Evolutionary conservation across 1,284 basidiomycete genomes (phyloP).

Genomic region (Cryptococcus sp.): DNA sequence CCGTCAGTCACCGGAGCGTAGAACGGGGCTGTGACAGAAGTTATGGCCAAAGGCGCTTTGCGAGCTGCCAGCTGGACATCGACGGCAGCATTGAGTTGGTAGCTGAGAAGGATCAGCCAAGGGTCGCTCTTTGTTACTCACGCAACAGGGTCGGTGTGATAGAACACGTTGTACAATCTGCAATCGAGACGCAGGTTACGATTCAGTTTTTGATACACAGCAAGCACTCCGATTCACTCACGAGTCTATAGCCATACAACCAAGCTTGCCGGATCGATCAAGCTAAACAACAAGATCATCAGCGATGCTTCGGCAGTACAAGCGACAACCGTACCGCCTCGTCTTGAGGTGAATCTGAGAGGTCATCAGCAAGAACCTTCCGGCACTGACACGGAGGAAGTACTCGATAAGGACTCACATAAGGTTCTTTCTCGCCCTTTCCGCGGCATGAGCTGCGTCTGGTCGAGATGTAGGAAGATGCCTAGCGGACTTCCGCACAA

Average conservation of each 20-base stretch:
- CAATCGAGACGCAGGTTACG: constrained; percentile 1
- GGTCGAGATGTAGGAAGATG: constrained; percentile 59
- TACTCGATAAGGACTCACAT: constrained; percentile 28
- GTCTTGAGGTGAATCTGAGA: constrained; percentile 53
- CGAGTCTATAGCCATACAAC: constrained; percentile 59
- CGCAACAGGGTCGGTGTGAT: constrained; percentile 59
- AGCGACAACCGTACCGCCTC: constrained; percentile 50
- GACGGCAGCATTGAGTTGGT: constrained; percentile 51
- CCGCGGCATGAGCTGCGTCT: constrained; percentile 59
- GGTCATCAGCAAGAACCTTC: constrained; percentile 3
- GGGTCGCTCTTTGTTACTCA: constrained; percentile 46
- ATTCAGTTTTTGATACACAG: background rate
- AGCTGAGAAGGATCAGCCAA: constrained; percentile 52
- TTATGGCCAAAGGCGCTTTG: constrained; percentile 55
- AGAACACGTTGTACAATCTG: constrained; percentile 57
- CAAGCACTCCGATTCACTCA: constrained; percentile 12
- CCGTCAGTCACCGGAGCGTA: constrained; percentile 45
- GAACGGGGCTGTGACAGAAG: constrained; percentile 53
- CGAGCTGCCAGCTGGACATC: constrained; percentile 48
- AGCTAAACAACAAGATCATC: constrained; percentile 34
- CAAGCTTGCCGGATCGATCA: constrained; percentile 57
- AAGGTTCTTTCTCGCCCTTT: constrained; percentile 57
- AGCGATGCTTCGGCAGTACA: background rate
- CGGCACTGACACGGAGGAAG: background rate
- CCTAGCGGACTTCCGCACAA: constrained; percentile 59